phyloP scores from a whole-genome alignment of 176 grass and related monocot species.

The Thalia dealbata region DNA sequence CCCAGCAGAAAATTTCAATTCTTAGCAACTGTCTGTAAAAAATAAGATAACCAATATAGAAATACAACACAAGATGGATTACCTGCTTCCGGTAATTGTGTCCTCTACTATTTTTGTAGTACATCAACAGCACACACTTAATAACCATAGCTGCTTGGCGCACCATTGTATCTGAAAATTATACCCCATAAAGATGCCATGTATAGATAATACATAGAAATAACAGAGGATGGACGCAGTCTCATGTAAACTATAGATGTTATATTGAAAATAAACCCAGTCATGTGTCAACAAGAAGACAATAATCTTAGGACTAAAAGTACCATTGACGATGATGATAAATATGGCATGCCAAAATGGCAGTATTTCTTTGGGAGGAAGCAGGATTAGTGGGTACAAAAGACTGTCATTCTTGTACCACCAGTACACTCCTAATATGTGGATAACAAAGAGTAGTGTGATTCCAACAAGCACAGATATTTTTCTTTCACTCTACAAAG shows the following conservation, averaged over 20 bases:
- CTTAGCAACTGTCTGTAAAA: neutral
- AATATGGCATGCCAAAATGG: slow-evolving; percentile 96
- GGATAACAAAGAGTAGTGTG: slow-evolving; percentile 61
- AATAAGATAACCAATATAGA: slow-evolving; percentile 6
- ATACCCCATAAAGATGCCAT: slow-evolving; percentile 5
- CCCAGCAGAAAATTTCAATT: too few relatives aligned
- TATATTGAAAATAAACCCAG: neutral
- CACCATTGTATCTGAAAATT: slow-evolving; percentile 77
- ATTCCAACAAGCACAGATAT: slow-evolving; percentile 64
- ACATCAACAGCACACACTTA: slow-evolving; percentile 77
- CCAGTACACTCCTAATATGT: slow-evolving; percentile 94
- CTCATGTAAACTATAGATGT: neutral
- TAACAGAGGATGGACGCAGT: slow-evolving; percentile 6
- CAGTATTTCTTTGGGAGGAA: slow-evolving; percentile 83
- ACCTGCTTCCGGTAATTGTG: slow-evolving; percentile 90
- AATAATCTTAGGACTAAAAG: neutral
- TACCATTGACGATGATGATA: slow-evolving; percentile 96
- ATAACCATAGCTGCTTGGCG: slow-evolving; percentile 78
- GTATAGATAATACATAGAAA: neutral
- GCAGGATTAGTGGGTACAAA: slow-evolving; percentile 75
- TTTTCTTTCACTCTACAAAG: slow-evolving; percentile 70
- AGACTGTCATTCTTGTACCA: slow-evolving; percentile 81
- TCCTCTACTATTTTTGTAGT: slow-evolving; percentile 75
- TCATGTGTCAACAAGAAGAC: neutral
- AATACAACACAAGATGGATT: slow-evolving; percentile 12